phyloP scores from a whole-genome alignment of 1,284 basidiomycete genomes.

The Ganoderma multipileum region DNA sequence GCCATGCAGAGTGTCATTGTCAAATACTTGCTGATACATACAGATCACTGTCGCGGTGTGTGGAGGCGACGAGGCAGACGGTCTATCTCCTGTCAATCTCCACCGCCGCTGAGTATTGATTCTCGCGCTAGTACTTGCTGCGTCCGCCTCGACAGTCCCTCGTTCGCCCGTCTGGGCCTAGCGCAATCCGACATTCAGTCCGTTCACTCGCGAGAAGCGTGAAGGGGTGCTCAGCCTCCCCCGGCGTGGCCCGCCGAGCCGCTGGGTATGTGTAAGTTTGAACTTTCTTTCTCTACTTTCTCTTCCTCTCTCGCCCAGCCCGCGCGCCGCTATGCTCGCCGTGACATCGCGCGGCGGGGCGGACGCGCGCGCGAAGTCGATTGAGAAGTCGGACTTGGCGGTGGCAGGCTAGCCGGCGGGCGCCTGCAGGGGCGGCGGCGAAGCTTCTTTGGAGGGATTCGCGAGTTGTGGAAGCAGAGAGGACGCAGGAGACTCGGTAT shows the following conservation, averaged over 20 bases:
- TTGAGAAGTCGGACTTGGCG: neutral
- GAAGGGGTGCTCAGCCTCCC: neutral
- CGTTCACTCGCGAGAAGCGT: neutral
- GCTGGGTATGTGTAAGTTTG: conserved; percentile 7
- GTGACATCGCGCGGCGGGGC: neutral
- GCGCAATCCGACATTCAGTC: neutral
- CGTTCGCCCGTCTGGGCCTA: conserved; percentile 8
- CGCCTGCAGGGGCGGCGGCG: neutral
- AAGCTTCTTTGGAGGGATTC: neutral
- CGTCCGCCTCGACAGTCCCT: conserved; percentile 3
- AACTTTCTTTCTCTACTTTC: neutral
- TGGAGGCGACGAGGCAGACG: conserved; percentile 11
- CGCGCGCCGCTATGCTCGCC: neutral
- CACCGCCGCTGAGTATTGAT: conserved; percentile 14
- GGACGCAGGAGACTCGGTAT: conserved; percentile 3
- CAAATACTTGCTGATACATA: neutral
- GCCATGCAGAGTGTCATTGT: neutral
- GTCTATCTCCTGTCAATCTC: conserved; percentile 32
- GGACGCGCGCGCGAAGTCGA: neutral
- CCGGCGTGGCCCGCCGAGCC: conserved; percentile 12
- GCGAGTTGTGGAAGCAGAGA: neutral
- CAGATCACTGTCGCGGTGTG: conserved; percentile 26
- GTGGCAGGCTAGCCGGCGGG: neutral
- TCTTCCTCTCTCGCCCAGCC: neutral
- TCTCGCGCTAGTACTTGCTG: neutral